Conservation (phyloP, 2,329 filamentous ascomycete genomes). For the Bipolaris victoriae region DNA sequence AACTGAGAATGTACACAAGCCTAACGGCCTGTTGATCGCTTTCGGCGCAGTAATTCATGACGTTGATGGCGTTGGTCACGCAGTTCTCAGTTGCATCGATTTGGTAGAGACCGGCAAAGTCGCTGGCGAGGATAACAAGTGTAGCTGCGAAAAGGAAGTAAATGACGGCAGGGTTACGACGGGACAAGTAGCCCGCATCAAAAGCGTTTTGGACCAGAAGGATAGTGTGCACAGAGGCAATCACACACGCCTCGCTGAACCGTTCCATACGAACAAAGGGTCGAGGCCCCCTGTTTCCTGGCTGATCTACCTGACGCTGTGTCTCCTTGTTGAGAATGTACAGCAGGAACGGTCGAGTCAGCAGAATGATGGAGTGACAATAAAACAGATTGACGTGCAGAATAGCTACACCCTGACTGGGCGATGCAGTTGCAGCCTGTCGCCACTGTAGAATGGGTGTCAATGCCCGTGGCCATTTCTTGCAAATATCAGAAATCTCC, state of each 20-base stretch:
- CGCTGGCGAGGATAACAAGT: slow-evolving; percentile 50
- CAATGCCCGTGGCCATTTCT: slow-evolving; percentile 59
- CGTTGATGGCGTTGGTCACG: slow-evolving; percentile 48
- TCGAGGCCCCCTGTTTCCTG: slow-evolving; percentile 31
- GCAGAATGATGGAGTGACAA: slow-evolving; percentile 66
- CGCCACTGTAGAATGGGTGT: slow-evolving; percentile 59
- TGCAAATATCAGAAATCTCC: slow-evolving; percentile 62
- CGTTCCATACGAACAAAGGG: slow-evolving; percentile 55
- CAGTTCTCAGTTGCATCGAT: slow-evolving; percentile 45
- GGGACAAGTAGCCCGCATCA: slow-evolving; percentile 50
- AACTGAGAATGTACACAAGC: slow-evolving; percentile 46
- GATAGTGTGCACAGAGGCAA: slow-evolving; percentile 51
- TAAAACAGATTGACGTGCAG: slow-evolving; percentile 68
- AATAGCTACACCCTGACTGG: slow-evolving; percentile 63
- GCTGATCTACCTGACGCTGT: slow-evolving; percentile 44
- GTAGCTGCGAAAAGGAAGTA: slow-evolving; percentile 53
- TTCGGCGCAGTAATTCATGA: slow-evolving; percentile 51
- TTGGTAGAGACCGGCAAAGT: slow-evolving; percentile 47
- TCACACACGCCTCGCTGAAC: slow-evolving; percentile 52
- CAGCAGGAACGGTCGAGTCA: slow-evolving; percentile 69
- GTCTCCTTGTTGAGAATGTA: slow-evolving; percentile 59
- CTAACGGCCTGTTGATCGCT: slow-evolving; percentile 50
- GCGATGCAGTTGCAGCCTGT: slow-evolving; percentile 53
- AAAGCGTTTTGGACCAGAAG: slow-evolving; percentile 50
- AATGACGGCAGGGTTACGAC: slow-evolving; percentile 49